Percentiles rank a stretch among this genome's conserved stretches.
Evolutionary conservation across 306 rosid species (phyloP).

Genomic region (Cucumis hystrix): DNA sequence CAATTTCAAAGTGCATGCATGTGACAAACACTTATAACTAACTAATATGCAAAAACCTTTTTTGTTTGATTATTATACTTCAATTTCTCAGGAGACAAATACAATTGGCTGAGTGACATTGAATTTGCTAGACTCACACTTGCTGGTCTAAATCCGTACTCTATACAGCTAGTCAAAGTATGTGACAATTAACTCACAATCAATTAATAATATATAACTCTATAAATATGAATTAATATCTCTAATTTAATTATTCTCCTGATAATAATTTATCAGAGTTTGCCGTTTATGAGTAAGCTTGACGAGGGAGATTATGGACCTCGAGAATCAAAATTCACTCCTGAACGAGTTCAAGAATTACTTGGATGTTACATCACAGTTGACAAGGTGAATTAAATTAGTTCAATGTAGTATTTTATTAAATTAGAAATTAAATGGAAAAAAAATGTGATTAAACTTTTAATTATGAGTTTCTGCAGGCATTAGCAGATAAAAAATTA

Average conservation of each 20-base stretch:
- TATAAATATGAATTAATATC: no score
- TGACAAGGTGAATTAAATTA: background rate
- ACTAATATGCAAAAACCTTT: no score
- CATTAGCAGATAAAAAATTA: slow-evolving; percentile 38
- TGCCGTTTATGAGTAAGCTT: no score
- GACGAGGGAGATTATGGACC: no score
- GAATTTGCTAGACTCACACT: slow-evolving; percentile 78
- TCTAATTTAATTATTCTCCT: no score
- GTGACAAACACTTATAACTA: no score
- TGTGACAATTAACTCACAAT: background rate
- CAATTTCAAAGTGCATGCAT: no score
- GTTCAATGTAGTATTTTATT: background rate
- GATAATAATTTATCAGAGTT: no score
- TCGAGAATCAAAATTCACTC: no score
- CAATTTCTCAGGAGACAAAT: slow-evolving; percentile 42
- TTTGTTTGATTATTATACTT: no score
- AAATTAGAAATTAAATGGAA: slow-evolving; percentile 17
- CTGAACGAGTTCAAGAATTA: slow-evolving; percentile 18
- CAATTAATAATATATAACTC: no score
- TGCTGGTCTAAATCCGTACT: slow-evolving; percentile 72
- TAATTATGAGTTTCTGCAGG: slow-evolving; percentile 15
- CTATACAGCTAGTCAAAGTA: slow-evolving; percentile 54
- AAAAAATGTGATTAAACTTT: no score
- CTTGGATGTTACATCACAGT: slow-evolving; percentile 22
- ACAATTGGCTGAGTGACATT: slow-evolving; percentile 68